A percentile compares a stretch with the other conserved stretches of the same genome.
phyloP scores from a whole-genome alignment of 2,329 filamentous ascomycete genomes.

The Cordyceps javanica region DNA sequence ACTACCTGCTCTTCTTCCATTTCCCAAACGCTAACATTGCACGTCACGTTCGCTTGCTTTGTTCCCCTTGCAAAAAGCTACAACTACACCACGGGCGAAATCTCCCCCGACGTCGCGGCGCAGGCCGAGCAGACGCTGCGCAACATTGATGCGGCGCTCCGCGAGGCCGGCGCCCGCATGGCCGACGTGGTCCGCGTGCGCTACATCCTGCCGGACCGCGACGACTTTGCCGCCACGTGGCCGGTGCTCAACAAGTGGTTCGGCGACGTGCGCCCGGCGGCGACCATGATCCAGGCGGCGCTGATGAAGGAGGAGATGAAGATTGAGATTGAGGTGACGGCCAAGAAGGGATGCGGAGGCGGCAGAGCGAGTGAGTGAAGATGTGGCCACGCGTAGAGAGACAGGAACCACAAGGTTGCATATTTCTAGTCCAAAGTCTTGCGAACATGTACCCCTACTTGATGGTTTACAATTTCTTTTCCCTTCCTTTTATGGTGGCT shows the following conservation, averaged over 20 bases:
- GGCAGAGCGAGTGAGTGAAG: background rate
- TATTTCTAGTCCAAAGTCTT: too few species aligned
- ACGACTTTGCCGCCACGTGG: slow-evolving; percentile 44
- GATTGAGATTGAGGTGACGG: slow-evolving; percentile 40
- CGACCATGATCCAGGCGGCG: slow-evolving; percentile 46
- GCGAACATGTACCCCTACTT: too few species aligned
- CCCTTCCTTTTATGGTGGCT: too few species aligned
- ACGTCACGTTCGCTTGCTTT: too few species aligned
- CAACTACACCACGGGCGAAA: slow-evolving; percentile 41
- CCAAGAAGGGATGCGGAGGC: slow-evolving; percentile 23
- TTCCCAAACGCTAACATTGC: too few species aligned
- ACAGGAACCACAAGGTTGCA: too few species aligned
- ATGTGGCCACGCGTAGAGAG: background rate
- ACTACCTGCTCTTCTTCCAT: background rate
- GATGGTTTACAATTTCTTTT: too few species aligned
- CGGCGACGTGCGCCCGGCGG: slow-evolving; percentile 43
- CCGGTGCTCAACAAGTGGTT: slow-evolving; percentile 44
- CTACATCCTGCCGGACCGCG: slow-evolving; percentile 44
- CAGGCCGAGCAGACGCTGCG: slow-evolving; percentile 44
- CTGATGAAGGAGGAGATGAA: slow-evolving; percentile 45
- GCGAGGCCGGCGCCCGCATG: slow-evolving; percentile 35
- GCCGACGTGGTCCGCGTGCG: slow-evolving; percentile 44
- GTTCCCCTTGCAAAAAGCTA: slow-evolving; percentile 33
- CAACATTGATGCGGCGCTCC: slow-evolving; percentile 41
- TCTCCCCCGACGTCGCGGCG: slow-evolving; percentile 38